Base-by-base conservation (phyloP, 164 flowering plant genomes). In the Akebia trifoliata region DNA sequence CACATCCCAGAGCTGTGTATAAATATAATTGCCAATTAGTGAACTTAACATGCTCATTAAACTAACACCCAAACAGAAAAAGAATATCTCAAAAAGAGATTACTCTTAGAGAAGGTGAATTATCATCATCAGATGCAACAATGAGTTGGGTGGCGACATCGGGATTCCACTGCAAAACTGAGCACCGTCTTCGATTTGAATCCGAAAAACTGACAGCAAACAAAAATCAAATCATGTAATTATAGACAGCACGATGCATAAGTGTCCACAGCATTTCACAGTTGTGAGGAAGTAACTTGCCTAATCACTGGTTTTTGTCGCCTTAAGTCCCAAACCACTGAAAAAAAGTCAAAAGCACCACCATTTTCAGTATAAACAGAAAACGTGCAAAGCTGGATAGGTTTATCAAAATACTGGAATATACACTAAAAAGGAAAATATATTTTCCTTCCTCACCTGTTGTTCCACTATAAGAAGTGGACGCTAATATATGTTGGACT, bases 161-260 rank as follows among this genome's bases (percentile, higher is more conserved):
- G 56, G 99, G 99, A 69, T 90, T 69, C 99, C 99, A 94, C 72
- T 94, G 99, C 72, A 94, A 72, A 56, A 88, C 99, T 63, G 99
- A 94, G 78, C 95, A 88, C 34, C 96, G 79, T 67, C 93, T 82
- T 77, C 83, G 81, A 69, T 64, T 60, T 57, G 99, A 71, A 77
- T 90, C 99, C 53, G 84, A 45, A 69, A 94, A 88, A 63, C 99
- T 94, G 84, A 26, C 40, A 60, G 40, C 29, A 26, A 42, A 60
- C 20, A 42, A 35, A 56, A 6, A 37, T 20, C 14, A 61, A 6
- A 28, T 43, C 43, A 62, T 28, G 7, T 36, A 22, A 47, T 31
- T 20, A 59, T 26, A 24, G 46, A 36, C 0, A 11, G 15, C 5
- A 61, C 14, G 18, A 58, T 20, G 38, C 25, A 56, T 22, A 50